phyloP scores from a whole-genome alignment of 179 eudicot genomes.

The Vitellaria paradoxa region DNA sequence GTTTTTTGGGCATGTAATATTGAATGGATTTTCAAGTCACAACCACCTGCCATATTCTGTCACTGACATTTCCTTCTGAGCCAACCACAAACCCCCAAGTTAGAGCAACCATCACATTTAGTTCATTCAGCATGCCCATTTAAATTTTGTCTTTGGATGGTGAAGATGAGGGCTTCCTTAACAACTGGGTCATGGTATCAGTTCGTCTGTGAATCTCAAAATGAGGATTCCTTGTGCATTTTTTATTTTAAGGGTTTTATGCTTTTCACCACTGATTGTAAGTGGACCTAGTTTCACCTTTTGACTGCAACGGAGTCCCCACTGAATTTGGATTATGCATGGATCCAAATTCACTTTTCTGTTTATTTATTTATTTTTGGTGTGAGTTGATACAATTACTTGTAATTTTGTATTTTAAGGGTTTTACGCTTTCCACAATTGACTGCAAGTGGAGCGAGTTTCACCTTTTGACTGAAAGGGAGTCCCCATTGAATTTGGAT shows the following conservation, averaged over 20 bases:
- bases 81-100: not conserved
- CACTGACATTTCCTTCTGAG: not conserved
- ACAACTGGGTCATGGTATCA: not conserved
- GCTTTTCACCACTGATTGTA: too few relatives aligned
- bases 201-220: not conserved
- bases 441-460: not conserved
- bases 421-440: not conserved
- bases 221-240: too few relatives aligned
- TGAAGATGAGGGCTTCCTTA: not conserved
- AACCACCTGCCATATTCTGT: not conserved
- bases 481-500: not conserved
- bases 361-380: too few relatives aligned
- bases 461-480: not conserved
- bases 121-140: not conserved
- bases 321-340: too few relatives aligned
- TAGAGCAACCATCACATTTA: not conserved
- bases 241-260: too few relatives aligned
- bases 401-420: not conserved
- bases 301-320: too few relatives aligned
- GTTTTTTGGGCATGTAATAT: not conserved
- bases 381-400: too few relatives aligned
- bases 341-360: too few relatives aligned
- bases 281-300: too few relatives aligned
- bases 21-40: not conserved
- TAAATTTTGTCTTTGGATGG: not conserved